These are phyloP conservation scores for Aureobasidium sp. DNA, from an alignment of 2,329 filamentous ascomycete genomes.

Conservation along the genomic window DNA sequence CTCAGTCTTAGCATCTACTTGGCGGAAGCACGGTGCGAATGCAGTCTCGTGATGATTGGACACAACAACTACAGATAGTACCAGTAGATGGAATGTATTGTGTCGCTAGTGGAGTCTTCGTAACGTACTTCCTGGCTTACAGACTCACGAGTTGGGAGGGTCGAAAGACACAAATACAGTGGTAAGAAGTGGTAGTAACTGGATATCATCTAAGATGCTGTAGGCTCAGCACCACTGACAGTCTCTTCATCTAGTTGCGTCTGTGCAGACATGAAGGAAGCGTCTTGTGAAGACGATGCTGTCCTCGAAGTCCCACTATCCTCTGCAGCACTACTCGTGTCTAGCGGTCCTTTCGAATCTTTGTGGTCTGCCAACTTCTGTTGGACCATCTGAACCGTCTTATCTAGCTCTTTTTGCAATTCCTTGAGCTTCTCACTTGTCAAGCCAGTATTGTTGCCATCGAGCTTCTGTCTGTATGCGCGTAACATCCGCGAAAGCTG, in stretches of 20 bases:
- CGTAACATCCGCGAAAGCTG: conserved; percentile 51
- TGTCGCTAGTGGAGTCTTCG: too few relatives aligned
- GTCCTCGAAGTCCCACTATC: conserved; percentile 20
- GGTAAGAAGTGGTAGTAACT: too few relatives aligned
- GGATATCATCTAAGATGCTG: not conserved
- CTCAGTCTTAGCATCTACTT: too few relatives aligned
- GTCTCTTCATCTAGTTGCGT: not conserved
- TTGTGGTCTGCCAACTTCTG: not conserved
- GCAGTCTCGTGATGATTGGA: too few relatives aligned
- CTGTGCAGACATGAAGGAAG: conserved; percentile 6
- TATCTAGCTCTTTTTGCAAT: conserved; percentile 50
- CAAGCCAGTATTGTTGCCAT: conserved; percentile 37
- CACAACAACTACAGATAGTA: too few relatives aligned
- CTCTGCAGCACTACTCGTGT: conserved; percentile 41
- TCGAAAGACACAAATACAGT: too few relatives aligned
- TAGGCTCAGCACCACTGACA: not conserved
- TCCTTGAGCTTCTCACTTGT: conserved; percentile 43
- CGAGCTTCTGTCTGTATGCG: conserved; percentile 52
- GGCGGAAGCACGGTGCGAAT: too few relatives aligned
- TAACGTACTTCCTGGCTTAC: too few relatives aligned
- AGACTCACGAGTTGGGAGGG: too few relatives aligned
- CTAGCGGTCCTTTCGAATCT: conserved; percentile 44
- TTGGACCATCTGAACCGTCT: conserved; percentile 29
- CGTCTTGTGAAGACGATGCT: conserved; percentile 6
- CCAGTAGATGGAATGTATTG: too few relatives aligned